Evolutionary conservation across 345 rosid genomes (phyloP), one percentile per base, ranked within the genome.

Genomic region (Firmiana major): DNA sequence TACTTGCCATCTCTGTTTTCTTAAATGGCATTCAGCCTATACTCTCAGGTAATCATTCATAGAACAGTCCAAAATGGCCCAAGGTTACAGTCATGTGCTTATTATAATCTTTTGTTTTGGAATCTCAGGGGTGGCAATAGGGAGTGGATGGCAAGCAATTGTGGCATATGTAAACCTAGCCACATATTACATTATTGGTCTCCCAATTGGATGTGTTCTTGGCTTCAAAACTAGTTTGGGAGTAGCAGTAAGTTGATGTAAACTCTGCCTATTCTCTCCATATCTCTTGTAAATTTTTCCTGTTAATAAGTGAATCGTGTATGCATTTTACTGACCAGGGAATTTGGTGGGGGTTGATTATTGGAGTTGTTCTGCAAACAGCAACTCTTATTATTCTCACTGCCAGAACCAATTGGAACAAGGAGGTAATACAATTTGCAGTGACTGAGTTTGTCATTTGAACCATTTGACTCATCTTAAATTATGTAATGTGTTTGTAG

Each of bases 121-220:
- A 42, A 55, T 38, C 40, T 31, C 81, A 88, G 98, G 98, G 19
- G 98, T 94, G 75, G 98, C 98, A 16, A 91, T 94, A 78, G 98
- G 98, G 34, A 90, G 97, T 71, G 97, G 98, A n/a, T 91, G 98
- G 98, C 97, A 94, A 88, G 90, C 92, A 24, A 83, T 90, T 38
- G 98, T 94, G 79, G 98, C 98, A 17, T 94, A 90, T 75, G 88
- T 94, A 36, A 94, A 92, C 80, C 73, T 94, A 53, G 83, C 91
- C 19, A 85, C 92, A 16, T 94, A 91, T 82, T 94, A 94, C 75
- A 57, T 90, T 11, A 89, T 94, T 73, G 98, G 98, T 76, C 98
- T 92, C 63, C 97, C 97, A 9, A 87, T 92, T 72, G 98, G 97
- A 40, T 91, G 97, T 80, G 85, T 89, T 10, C 97, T 94, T 79